phyloP scores from a whole-genome alignment of 257 asterid species.

The Cinchona pubescens region DNA sequence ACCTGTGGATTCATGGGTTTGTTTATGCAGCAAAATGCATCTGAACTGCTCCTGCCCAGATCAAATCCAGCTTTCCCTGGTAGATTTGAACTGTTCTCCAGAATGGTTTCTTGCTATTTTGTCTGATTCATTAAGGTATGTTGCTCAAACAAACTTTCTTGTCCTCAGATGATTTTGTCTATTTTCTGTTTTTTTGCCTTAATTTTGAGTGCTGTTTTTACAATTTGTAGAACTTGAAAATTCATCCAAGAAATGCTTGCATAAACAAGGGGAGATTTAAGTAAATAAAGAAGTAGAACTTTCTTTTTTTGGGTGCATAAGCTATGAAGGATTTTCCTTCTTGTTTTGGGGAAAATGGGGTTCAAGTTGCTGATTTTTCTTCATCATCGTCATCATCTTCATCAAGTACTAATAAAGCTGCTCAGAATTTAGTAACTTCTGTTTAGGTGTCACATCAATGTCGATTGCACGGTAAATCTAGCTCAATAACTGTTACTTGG shows the following conservation, averaged over 20 bases:
- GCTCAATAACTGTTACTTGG: slow-evolving; percentile 41
- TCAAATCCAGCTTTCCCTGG: slow-evolving; percentile 18
- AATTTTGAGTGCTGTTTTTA: background rate
- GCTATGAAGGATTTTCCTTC: slow-evolving; percentile 53
- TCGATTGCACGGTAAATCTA: slow-evolving; percentile 39
- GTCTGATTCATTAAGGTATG: slow-evolving; percentile 37
- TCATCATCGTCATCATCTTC: slow-evolving; percentile 29
- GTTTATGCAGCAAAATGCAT: slow-evolving; percentile 35
- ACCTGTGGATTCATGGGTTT: slow-evolving; percentile 32
- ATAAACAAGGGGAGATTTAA: slow-evolving; percentile 8
- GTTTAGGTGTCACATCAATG: slow-evolving; percentile 44
- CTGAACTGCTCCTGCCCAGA: slow-evolving; percentile 30
- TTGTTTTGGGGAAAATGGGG: slow-evolving; percentile 57
- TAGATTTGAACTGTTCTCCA: slow-evolving; percentile 21
- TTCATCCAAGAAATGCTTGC: slow-evolving; percentile 16
- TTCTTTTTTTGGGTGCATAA: background rate
- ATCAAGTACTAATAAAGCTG: slow-evolving; percentile 32
- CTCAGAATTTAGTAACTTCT: slow-evolving; percentile 44
- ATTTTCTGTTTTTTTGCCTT: background rate
- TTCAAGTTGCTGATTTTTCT: slow-evolving; percentile 52
- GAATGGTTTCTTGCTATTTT: slow-evolving; percentile 23
- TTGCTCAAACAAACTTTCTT: background rate
- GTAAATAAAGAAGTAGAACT: background rate
- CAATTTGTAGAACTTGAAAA: slow-evolving; percentile 20
- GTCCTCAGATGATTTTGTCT: background rate